Percentiles rank a stretch among this genome's conserved stretches.
Conservation (phyloP, 306 rosid genomes). For the Carpinus fangiana region DNA sequence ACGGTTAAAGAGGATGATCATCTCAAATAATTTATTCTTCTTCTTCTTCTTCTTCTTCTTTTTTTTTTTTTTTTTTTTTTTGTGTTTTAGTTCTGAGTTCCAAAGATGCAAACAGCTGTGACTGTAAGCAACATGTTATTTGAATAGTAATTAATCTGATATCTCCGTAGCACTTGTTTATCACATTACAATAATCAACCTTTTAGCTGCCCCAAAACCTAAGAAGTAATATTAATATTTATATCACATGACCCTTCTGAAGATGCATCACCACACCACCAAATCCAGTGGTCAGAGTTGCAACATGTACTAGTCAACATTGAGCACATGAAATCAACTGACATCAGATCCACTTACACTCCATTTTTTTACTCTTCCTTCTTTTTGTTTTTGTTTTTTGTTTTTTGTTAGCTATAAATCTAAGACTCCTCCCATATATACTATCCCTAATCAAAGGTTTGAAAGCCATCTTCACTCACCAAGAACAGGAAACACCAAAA, state of each 20-base stretch:
- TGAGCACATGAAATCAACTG: constrained; percentile 61
- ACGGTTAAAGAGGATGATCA: too few relatives aligned
- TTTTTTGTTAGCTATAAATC: constrained; percentile 26
- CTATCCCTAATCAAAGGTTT: constrained; percentile 21
- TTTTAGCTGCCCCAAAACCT: constrained; percentile 29
- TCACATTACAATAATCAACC: constrained; percentile 20
- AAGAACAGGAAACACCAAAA: constrained; percentile 15
- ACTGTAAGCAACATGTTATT: constrained; percentile 18
- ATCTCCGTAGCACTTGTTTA: constrained; percentile 14
- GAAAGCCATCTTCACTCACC: constrained; percentile 23
- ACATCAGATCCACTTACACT: constrained; percentile 39
- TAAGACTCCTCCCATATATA: constrained; percentile 12
- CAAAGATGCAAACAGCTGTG: constrained; percentile 6
- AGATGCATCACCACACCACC: constrained; percentile 14
- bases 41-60: too few relatives aligned
- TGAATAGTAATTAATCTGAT: not conserved
- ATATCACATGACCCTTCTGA: constrained; percentile 47
- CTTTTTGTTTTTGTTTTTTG: too few relatives aligned
- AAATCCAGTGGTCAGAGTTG: constrained; percentile 35
- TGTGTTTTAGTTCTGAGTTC: not conserved
- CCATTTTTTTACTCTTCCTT: constrained; percentile 22
- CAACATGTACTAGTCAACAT: constrained; percentile 37
- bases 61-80: too few relatives aligned
- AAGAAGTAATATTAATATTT: constrained; percentile 19
- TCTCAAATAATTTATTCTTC: too few relatives aligned